Conservation (phyloP, 805 yeast species). For the Groenewaldozyma tartarivorans region DNA sequence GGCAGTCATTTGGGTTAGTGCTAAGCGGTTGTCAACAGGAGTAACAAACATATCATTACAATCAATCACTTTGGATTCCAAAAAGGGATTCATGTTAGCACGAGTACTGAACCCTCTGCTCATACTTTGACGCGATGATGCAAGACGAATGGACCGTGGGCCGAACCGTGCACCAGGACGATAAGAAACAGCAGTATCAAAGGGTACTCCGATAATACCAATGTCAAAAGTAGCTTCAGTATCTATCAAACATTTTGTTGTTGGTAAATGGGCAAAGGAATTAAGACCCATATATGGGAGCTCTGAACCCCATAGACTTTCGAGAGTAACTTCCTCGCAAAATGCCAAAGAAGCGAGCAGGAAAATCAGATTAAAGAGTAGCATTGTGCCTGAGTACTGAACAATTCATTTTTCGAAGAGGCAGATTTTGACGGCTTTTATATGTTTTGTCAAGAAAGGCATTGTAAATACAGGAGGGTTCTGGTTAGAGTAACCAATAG, state of each 20-base stretch:
- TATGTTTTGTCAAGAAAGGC: no score
- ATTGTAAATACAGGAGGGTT: no score
- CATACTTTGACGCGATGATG: constrained; percentile 47
- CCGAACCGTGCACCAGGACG: constrained; percentile 82
- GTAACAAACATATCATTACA: constrained; percentile 64
- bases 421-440: no score
- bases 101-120: constrained; percentile 62
- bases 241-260: constrained; percentile 45
- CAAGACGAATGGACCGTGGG: constrained; percentile 36
- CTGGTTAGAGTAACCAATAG: no score
- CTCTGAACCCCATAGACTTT: constrained; percentile 66
- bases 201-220: constrained; percentile 71
- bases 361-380: no score
- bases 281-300: constrained; percentile 46
- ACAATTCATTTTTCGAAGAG: no score
- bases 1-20: constrained; percentile 51
- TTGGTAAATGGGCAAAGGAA: constrained; percentile 64
- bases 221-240: constrained; percentile 47
- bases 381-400: no score
- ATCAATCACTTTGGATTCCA: constrained; percentile 43
- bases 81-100: constrained; percentile 53
- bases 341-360: no score
- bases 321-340: no score
- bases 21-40: constrained; percentile 57
- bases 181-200: constrained; percentile 73